Conservation (phyloP, 495 filamentous ascomycete genomes). For the Aspergillus biplanus region DNA sequence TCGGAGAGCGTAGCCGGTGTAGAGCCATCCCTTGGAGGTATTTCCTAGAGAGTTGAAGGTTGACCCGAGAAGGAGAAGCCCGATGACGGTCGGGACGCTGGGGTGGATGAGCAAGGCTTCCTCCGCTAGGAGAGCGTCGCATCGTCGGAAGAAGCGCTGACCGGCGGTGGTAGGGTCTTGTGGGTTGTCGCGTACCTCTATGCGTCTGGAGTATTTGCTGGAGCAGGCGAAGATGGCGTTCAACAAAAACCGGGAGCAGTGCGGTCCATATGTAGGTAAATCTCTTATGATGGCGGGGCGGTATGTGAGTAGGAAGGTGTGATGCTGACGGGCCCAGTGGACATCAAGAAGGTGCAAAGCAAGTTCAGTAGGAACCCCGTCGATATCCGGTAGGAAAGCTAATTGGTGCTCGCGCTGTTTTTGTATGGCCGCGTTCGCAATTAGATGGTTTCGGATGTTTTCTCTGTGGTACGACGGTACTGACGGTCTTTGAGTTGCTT, state of each 20-base stretch:
- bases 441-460: conserved; percentile 11
- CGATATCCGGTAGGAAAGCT: conserved; percentile 2
- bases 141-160: conserved; percentile 33
- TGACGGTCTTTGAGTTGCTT: too few species aligned
- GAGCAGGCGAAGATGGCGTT: conserved; percentile 43
- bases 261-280: conserved; percentile 36
- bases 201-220: conserved; percentile 33
- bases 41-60: too few species aligned
- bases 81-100: too few species aligned
- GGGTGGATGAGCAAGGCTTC: conserved; percentile 1
- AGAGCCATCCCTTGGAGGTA: too few species aligned
- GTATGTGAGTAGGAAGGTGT: conserved; percentile 38
- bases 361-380: conserved; percentile 23
- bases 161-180: conserved; percentile 30
- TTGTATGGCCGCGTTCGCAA: conserved; percentile 22
- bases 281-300: conserved; percentile 45
- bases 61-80: too few species aligned
- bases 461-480: too few species aligned
- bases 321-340: conserved; percentile 41
- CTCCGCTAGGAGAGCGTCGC: conserved; percentile 27
- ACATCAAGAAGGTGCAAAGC: conserved; percentile 34
- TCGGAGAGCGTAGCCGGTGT: too few species aligned
- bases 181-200: conserved; percentile 37
- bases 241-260: conserved; percentile 40
- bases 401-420: conserved; percentile 19